These are phyloP conservation scores for Oryza glaberrima DNA, from an alignment of 176 grass and related monocot species.

Conservation along the genomic window DNA sequence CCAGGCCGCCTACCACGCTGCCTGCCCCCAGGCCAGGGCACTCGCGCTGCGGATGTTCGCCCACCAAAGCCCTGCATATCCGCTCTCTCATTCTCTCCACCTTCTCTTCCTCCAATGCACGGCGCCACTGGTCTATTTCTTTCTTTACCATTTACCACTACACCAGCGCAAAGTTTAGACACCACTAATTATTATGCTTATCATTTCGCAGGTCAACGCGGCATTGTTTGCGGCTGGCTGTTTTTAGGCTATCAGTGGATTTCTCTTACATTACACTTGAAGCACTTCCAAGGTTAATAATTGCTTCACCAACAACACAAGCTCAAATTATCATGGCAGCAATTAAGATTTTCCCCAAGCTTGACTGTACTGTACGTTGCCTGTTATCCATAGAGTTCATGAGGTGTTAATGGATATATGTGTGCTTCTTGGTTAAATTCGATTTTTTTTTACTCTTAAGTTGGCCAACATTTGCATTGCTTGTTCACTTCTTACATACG, in stretches of 20 bases:
- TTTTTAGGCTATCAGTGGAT: conserved; percentile 68
- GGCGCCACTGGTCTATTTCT: conserved; percentile 6
- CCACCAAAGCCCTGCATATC: conserved; percentile 64
- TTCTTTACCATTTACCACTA: too few relatives aligned
- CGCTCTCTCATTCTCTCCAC: conserved; percentile 66
- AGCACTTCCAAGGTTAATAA: conserved; percentile 57
- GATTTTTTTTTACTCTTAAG: not conserved
- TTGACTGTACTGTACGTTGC: conserved; percentile 71
- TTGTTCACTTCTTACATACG: not conserved
- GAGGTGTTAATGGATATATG: conserved; percentile 54
- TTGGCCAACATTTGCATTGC: not conserved
- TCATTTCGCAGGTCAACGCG: conserved; percentile 63
- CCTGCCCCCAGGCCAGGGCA: conserved; percentile 44
- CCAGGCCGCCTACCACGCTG: conserved; percentile 51
- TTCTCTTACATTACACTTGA: conserved; percentile 71
- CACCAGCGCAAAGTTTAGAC: too few relatives aligned
- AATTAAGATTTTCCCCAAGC: conserved; percentile 65
- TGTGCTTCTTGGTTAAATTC: conserved; percentile 28
- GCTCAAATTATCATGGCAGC: conserved; percentile 57
- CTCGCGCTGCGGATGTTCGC: conserved; percentile 66
- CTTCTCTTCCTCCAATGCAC: conserved; percentile 53
- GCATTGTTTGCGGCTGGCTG: conserved; percentile 74
- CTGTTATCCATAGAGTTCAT: conserved; percentile 69
- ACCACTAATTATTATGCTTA: not conserved
- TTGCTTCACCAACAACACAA: conserved; percentile 41